Conservation (phyloP, 768 basidiomycete species). For the Neoboletus subvelutipes region DNA sequence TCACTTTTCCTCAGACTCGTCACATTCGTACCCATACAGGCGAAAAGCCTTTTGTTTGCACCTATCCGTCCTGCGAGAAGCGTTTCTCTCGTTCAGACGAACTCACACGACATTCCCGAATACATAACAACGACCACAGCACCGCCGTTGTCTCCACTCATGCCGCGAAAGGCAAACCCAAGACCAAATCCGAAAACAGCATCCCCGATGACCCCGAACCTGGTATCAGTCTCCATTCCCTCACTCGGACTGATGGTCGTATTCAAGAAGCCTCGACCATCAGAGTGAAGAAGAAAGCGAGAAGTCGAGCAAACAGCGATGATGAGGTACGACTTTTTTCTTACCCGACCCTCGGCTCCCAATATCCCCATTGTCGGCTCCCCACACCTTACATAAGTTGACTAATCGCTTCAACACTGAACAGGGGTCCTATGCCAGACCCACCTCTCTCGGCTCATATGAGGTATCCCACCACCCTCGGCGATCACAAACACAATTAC, state of each 20-base stretch:
- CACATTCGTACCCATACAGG: conserved; percentile 98
- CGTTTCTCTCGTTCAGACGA: conserved; percentile 98
- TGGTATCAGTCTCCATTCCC: conserved; percentile 28
- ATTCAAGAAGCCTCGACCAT: conserved; percentile 28
- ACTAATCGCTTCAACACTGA: conserved; percentile 17
- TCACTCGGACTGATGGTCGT: conserved; percentile 17
- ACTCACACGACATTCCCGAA: conserved; percentile 92
- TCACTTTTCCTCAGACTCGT: conserved; percentile 63
- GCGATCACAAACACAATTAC: conserved; percentile 28
- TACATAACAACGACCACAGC: conserved; percentile 70
- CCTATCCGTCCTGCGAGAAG: conserved; percentile 93
- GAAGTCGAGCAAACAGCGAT: conserved; percentile 76
- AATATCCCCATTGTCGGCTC: conserved; percentile 20
- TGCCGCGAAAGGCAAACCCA: conserved; percentile 28
- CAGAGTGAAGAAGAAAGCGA: conserved; percentile 72
- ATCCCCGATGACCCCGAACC: conserved; percentile 28
- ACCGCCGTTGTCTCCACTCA: conserved; percentile 18
- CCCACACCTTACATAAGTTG: conserved; percentile 29
- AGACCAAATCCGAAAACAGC: conserved; percentile 28
- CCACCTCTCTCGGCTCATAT: conserved; percentile 49
- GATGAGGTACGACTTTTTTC: conserved; percentile 60
- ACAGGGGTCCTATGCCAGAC: conserved; percentile 58
- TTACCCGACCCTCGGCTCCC: conserved; percentile 4
- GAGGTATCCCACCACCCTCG: conserved; percentile 36
- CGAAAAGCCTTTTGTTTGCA: conserved; percentile 95